phyloP scores from a whole-genome alignment of 345 rosid species.

The Hirschfeldia incana region DNA sequence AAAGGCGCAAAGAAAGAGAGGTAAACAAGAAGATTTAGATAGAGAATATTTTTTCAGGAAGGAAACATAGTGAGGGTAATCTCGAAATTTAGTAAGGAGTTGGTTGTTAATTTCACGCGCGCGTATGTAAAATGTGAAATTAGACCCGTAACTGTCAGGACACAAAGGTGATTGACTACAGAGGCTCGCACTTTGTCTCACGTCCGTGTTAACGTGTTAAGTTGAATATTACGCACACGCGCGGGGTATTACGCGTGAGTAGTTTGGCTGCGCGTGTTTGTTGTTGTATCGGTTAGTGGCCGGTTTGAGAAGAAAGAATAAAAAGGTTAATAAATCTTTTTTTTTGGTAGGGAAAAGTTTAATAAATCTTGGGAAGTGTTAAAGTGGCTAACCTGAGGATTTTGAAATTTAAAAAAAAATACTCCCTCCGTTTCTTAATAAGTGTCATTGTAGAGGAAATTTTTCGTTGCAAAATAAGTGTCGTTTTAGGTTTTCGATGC shows the following conservation, averaged over 20 bases:
- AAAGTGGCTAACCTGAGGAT: constrained; percentile 29
- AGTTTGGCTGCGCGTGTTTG: constrained; percentile 6
- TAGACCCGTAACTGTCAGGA: constrained; percentile 50
- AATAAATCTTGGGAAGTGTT: constrained; percentile 33
- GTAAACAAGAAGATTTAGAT: constrained; percentile 29
- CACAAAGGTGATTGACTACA: constrained; percentile 39
- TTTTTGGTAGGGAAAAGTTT: background rate
- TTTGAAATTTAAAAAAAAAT: background rate
- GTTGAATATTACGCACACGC: constrained; percentile 3
- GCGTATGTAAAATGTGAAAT: constrained; percentile 46
- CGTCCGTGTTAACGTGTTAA: constrained; percentile 14
- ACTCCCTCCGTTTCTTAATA: no score
- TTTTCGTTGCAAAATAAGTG: no score
- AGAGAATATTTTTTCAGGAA: constrained; percentile 4
- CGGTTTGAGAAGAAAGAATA: constrained; percentile 21
- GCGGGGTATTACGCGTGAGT: constrained; percentile 19
- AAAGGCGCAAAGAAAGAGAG: constrained; percentile 6
- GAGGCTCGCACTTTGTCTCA: constrained; percentile 51
- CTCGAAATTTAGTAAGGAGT: background rate
- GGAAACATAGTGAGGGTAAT: constrained; percentile 22
- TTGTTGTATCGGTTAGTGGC: constrained; percentile 11
- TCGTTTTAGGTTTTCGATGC: no score
- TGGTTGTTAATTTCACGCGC: constrained; percentile 32
- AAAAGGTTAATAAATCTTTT: background rate
- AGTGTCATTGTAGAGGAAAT: no score